Evolutionary conservation across 169 alveolate genomes (phyloP).

Genomic region (Plasmodium berghei): DNA sequence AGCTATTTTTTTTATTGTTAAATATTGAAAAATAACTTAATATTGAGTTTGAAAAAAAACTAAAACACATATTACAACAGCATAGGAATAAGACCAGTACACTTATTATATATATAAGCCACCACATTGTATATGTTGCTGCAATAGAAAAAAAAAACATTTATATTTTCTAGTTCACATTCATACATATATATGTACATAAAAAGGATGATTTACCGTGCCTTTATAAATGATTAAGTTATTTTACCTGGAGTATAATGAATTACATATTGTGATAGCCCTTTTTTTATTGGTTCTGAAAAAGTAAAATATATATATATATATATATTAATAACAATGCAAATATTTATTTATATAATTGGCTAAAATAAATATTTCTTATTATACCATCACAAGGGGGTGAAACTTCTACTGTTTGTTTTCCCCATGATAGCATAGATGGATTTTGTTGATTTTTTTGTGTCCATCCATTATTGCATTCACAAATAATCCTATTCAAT

Average conservation of each 20-base stretch:
- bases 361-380: background rate
- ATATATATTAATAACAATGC: background rate
- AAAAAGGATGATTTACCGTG: background rate
- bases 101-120: constrained; percentile 64
- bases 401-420: constrained; percentile 79
- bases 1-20: constrained; percentile 23
- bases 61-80: constrained; percentile 70
- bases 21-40: constrained; percentile 40
- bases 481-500: constrained; percentile 82
- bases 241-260: constrained; percentile 68
- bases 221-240: background rate
- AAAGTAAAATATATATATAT: constrained; percentile 1
- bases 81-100: constrained; percentile 66
- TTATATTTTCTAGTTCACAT: background rate
- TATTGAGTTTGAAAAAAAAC: constrained; percentile 38
- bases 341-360: background rate
- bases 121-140: constrained; percentile 75
- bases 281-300: constrained; percentile 43
- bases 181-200: background rate
- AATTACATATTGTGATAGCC: constrained; percentile 60
- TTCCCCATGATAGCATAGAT: constrained; percentile 82
- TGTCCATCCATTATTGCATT: constrained; percentile 87
- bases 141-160: background rate
- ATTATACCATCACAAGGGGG: constrained; percentile 82
- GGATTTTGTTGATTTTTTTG: constrained; percentile 76